Base-by-base conservation (phyloP, 176 grass and related monocot species). In the Carex littledalei region DNA sequence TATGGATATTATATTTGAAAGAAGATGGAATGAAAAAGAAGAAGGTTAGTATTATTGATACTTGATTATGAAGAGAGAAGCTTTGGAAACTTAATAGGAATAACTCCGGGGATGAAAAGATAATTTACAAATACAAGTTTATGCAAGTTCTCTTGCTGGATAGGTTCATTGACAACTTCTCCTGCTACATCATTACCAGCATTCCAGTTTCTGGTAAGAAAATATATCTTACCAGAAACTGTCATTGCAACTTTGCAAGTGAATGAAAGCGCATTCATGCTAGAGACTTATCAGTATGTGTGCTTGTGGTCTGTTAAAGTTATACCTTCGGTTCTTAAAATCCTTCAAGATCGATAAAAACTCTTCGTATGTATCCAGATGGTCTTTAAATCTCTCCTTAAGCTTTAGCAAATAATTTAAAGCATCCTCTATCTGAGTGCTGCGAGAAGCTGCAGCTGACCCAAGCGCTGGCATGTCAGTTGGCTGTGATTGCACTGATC, bases 301-400 rank as follows among this genome's bases (percentile, higher is more conserved):
- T 37, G 12, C 29, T 74, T 26, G 18, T 74, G 8, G 43, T 74
- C 18, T 50, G 20, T 34, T 16, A 7, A 34, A 65, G 17, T 13
- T 54, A 21, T 32, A 98, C 95, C 95, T 93, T 84, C 90, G 86
- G 60, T 89, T 89, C 86, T 92, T 93, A 88, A 90, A 98, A 84
- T 98, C 95, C 47, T 92, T 90, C 91, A 98, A 90, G 69, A 98
- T 89, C 66, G 87, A 88, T 41, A 98, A 88, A 85, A 98, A 91
- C 75, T 92, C 95, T 78, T 88, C 88, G 12, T 95, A 98, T 80
- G 88, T 98, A 67, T 89, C 95, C 54, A 85, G 85, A 45, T 93
- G 91, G 88, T 95, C 93, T 63, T 90, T 85, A 80, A 95, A 94
- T 84, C 90, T 98, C 76, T 98, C 93, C 84, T 95, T 95, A 37